Evolutionary conservation across 257 asterid species (phyloP).

Genomic region (Solanum ahanhuiri): DNA sequence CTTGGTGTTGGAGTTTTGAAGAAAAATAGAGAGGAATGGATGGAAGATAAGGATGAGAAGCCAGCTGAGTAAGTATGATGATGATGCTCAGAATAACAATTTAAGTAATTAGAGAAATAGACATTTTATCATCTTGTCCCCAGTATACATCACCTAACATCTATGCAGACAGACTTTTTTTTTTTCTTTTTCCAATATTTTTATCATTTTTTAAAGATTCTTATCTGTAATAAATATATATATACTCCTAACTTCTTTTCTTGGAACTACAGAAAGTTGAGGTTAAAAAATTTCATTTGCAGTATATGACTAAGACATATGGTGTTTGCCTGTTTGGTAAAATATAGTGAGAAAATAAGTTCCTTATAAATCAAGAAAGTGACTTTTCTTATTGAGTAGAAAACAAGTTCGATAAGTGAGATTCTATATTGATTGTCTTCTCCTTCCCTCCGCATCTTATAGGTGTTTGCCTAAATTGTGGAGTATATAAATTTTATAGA

Average conservation of each 20-base stretch:
- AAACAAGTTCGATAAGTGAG: not conserved
- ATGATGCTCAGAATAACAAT: slow-evolving; percentile 13
- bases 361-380: not conserved
- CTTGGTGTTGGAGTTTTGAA: not conserved
- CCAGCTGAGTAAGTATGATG: slow-evolving; percentile 5
- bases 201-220: not conserved
- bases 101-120: slow-evolving; percentile 22
- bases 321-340: not conserved
- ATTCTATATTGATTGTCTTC: not conserved
- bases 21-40: not conserved
- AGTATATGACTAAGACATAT: not conserved
- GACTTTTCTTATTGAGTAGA: not conserved
- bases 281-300: not conserved
- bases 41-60: slow-evolving; percentile 18
- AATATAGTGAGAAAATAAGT: not conserved
- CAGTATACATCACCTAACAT: slow-evolving; percentile 23
- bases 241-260: not conserved
- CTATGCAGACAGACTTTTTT: slow-evolving; percentile 10
- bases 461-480: not conserved
- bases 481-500: not conserved
- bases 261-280: not conserved
- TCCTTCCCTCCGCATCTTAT: not conserved
- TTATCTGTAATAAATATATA: not conserved
- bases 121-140: slow-evolving; percentile 29
- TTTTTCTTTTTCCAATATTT: not conserved